A percentile compares a stretch with the other conserved stretches of the same genome.
Evolutionary conservation across 768 basidiomycete species (phyloP).

Genomic region (Terana coerulea): DNA sequence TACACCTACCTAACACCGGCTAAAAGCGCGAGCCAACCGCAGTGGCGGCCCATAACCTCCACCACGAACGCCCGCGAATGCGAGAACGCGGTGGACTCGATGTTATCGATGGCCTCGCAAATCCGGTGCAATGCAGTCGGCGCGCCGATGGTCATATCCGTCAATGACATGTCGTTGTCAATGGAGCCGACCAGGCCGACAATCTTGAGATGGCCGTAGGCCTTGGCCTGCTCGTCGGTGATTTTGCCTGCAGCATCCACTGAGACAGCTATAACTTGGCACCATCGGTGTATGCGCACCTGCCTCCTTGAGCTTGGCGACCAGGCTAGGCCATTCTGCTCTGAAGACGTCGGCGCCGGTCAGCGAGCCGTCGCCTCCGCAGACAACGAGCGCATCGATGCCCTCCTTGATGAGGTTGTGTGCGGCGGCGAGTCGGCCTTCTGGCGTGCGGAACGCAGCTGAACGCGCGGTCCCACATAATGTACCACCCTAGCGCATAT

Average conservation of each 20-base stretch:
- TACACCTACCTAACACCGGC: slow-evolving; percentile 79
- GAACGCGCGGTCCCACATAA: slow-evolving; percentile 93
- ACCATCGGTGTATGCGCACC: slow-evolving; percentile 35
- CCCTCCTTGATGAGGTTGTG: slow-evolving; percentile 93
- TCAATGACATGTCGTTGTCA: slow-evolving; percentile 99
- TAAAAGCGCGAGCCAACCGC: slow-evolving; percentile 96
- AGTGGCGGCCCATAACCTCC: slow-evolving; percentile 99
- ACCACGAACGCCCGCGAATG: slow-evolving; percentile 98
- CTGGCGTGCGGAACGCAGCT: slow-evolving; percentile 74
- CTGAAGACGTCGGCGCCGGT: slow-evolving; percentile 95
- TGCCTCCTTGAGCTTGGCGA: slow-evolving; percentile 60
- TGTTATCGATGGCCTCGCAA: slow-evolving; percentile 97
- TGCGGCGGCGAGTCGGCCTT: slow-evolving; percentile 87
- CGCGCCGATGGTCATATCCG: slow-evolving; percentile 95
- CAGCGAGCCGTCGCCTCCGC: slow-evolving; percentile 95
- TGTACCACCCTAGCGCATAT: slow-evolving; percentile 71
- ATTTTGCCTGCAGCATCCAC: slow-evolving; percentile 52
- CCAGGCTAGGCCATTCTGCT: slow-evolving; percentile 88
- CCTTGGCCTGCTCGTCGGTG: slow-evolving; percentile 63
- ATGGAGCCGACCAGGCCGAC: slow-evolving; percentile 99
- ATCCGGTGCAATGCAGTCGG: slow-evolving; percentile 94
- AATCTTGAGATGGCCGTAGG: slow-evolving; percentile 84
- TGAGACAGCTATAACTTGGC: neutral
- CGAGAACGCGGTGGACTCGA: slow-evolving; percentile 93
- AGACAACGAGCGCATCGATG: slow-evolving; percentile 95